Percentiles rank a stretch among this genome's conserved stretches.
Evolutionary conservation across 2,329 filamentous ascomycete genomes (phyloP).

Genomic region (Drechslera avenae): DNA sequence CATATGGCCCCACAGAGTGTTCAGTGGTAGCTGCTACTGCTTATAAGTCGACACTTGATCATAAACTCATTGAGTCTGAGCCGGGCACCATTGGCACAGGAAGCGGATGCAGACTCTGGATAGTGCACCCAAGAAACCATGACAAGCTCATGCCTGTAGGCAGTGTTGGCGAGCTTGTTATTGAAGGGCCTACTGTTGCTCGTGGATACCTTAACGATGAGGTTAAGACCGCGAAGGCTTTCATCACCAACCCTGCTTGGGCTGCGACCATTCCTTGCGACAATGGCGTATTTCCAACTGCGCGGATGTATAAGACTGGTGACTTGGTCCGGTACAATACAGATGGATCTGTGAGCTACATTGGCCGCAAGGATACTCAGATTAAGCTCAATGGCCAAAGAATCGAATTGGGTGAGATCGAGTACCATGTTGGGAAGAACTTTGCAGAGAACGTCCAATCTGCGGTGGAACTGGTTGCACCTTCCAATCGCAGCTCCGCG

Average conservation of each 20-base stretch:
- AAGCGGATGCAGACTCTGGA: slow-evolving; percentile 44
- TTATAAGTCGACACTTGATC: slow-evolving; percentile 32
- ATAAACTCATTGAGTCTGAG: slow-evolving; percentile 34
- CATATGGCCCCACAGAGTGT: slow-evolving; percentile 43
- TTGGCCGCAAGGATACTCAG: slow-evolving; percentile 38
- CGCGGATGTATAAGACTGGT: slow-evolving; percentile 30
- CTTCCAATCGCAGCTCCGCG: slow-evolving; percentile 32
- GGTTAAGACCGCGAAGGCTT: slow-evolving; percentile 34
- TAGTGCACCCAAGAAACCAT: slow-evolving; percentile 49
- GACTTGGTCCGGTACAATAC: slow-evolving; percentile 29
- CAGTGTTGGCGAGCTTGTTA: slow-evolving; percentile 38
- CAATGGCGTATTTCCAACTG: slow-evolving; percentile 19
- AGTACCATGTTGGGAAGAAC: slow-evolving; percentile 41
- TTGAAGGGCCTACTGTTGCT: slow-evolving; percentile 57
- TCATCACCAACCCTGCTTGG: slow-evolving; percentile 39
- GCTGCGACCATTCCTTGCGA: slow-evolving; percentile 9
- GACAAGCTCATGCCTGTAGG: slow-evolving; percentile 43
- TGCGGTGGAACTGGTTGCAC: slow-evolving; percentile 41
- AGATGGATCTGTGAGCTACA: slow-evolving; percentile 34
- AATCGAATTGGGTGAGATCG: slow-evolving; percentile 39
- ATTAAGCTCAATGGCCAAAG: slow-evolving; percentile 41
- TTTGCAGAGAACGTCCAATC: slow-evolving; percentile 40
- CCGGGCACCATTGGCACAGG: slow-evolving; percentile 39
- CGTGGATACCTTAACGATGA: slow-evolving; percentile 34
- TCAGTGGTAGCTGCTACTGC: slow-evolving; percentile 34